These are phyloP conservation scores for Colletotrichum sp. DNA, from an alignment of 2,329 filamentous ascomycete genomes.

Conservation along the genomic window DNA sequence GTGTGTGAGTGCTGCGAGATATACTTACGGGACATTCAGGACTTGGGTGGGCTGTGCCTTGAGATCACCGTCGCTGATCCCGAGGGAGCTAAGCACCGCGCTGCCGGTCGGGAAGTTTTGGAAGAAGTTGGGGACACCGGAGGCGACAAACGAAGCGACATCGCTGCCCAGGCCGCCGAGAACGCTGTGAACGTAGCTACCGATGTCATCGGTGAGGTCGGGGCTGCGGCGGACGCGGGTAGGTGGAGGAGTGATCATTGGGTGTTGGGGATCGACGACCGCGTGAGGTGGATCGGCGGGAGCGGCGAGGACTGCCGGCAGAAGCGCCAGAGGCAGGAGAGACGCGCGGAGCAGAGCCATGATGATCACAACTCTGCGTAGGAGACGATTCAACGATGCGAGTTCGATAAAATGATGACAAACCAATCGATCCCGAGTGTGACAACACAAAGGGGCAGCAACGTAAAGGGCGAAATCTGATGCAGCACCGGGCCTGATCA, in stretches of 20 bases:
- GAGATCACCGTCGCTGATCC: slow-evolving; percentile 62
- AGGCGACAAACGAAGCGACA: slow-evolving; percentile 65
- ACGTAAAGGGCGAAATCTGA: neutral
- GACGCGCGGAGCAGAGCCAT: slow-evolving; percentile 5
- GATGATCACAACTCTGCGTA: neutral
- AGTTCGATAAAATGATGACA: neutral
- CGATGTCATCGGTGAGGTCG: slow-evolving; percentile 44
- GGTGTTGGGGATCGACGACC: slow-evolving; percentile 17
- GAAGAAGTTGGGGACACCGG: slow-evolving; percentile 72
- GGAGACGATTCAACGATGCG: neutral
- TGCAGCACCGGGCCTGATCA: neutral
- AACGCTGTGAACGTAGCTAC: slow-evolving; percentile 55
- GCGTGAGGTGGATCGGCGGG: slow-evolving; percentile 13
- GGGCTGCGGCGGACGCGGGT: slow-evolving; percentile 6
- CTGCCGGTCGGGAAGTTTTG: slow-evolving; percentile 68
- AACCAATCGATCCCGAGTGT: neutral
- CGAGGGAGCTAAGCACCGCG: slow-evolving; percentile 65
- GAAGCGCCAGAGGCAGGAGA: slow-evolving; percentile 8
- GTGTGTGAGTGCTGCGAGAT: neutral
- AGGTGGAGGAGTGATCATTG: slow-evolving; percentile 29
- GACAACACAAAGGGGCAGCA: neutral
- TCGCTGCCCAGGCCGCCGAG: slow-evolving; percentile 57
- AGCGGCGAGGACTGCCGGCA: slow-evolving; percentile 21
- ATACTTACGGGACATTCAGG: slow-evolving; percentile 67
- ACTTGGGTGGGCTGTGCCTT: slow-evolving; percentile 71